Conservation (phyloP, 2,329 filamentous ascomycete genomes). For the Rachicladosporium sp. region DNA sequence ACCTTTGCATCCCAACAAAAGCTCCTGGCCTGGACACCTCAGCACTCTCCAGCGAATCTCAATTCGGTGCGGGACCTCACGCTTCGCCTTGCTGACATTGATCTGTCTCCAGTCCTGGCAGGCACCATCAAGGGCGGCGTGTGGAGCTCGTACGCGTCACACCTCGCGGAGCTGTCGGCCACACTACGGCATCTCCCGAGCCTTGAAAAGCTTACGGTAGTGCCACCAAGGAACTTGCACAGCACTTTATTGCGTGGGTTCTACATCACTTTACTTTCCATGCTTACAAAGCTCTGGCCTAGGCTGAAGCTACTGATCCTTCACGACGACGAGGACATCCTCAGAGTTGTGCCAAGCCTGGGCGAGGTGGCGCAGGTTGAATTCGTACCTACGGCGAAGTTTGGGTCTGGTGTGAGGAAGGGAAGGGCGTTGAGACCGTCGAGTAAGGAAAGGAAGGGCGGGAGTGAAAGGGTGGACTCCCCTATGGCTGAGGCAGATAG, state of each 20-base stretch:
- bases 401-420: too few relatives aligned
- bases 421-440: too few relatives aligned
- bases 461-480: too few relatives aligned
- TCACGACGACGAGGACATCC: slow-evolving; percentile 84
- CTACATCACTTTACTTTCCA: slow-evolving; percentile 14
- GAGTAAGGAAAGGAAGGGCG: too few relatives aligned
- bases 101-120: slow-evolving; percentile 14
- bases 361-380: too few relatives aligned
- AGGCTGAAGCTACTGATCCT: slow-evolving; percentile 54
- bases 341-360: slow-evolving; percentile 82
- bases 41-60: slow-evolving; percentile 11
- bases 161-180: slow-evolving; percentile 13
- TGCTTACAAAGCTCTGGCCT: slow-evolving; percentile 12
- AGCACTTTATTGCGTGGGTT: slow-evolving; percentile 15
- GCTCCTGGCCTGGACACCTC: slow-evolving; percentile 17
- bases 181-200: slow-evolving; percentile 12
- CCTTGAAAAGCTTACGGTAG: slow-evolving; percentile 11
- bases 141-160: slow-evolving; percentile 16
- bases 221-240: slow-evolving; percentile 10
- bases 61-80: slow-evolving; percentile 11
- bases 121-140: background rate
- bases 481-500: too few relatives aligned
- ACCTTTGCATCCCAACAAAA: slow-evolving; percentile 15
- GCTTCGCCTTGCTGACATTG: slow-evolving; percentile 16
- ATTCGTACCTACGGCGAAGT: too few relatives aligned